Evolutionary conservation across 2,329 filamentous ascomycete species (phyloP).

Genomic region (Fusarium sp.): DNA sequence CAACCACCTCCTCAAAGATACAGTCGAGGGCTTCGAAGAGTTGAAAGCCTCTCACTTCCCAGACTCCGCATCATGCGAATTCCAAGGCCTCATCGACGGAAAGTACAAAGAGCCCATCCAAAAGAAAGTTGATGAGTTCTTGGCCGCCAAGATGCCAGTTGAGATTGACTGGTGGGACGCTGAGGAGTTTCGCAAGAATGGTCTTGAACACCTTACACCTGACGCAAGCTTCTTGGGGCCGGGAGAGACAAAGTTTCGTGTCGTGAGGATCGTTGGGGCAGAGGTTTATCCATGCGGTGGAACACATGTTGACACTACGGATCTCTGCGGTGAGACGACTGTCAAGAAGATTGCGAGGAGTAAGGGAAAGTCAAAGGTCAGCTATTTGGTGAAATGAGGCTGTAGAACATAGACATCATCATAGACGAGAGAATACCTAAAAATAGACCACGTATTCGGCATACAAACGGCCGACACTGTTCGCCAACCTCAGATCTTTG

Average conservation of each 20-base stretch:
- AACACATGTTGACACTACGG: constrained; percentile 73
- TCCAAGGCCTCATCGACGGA: constrained; percentile 71
- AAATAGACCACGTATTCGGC: neutral
- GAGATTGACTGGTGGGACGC: constrained; percentile 73
- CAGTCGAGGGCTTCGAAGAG: constrained; percentile 67
- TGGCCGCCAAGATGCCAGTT: constrained; percentile 65
- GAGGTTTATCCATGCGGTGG: constrained; percentile 80
- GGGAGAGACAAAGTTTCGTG: constrained; percentile 64
- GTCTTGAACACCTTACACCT: constrained; percentile 65
- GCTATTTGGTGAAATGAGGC: constrained; percentile 29
- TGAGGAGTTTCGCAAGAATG: constrained; percentile 64
- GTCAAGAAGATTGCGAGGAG: constrained; percentile 69
- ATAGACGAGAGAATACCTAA: neutral
- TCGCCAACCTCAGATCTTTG: accelerated
- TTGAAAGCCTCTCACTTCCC: constrained; percentile 78
- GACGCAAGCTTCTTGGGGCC: constrained; percentile 48
- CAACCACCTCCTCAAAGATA: constrained; percentile 62
- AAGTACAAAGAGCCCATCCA: constrained; percentile 72
- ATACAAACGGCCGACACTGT: neutral
- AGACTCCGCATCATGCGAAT: constrained; percentile 73
- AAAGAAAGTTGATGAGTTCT: constrained; percentile 64
- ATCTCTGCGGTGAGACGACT: constrained; percentile 65
- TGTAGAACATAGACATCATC: neutral
- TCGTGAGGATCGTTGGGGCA: constrained; percentile 74
- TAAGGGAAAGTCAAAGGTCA: constrained; percentile 39